Evolutionary conservation across 2,329 filamentous ascomycete species (phyloP).

Genomic region (Pseudogymnoascus sp.): DNA sequence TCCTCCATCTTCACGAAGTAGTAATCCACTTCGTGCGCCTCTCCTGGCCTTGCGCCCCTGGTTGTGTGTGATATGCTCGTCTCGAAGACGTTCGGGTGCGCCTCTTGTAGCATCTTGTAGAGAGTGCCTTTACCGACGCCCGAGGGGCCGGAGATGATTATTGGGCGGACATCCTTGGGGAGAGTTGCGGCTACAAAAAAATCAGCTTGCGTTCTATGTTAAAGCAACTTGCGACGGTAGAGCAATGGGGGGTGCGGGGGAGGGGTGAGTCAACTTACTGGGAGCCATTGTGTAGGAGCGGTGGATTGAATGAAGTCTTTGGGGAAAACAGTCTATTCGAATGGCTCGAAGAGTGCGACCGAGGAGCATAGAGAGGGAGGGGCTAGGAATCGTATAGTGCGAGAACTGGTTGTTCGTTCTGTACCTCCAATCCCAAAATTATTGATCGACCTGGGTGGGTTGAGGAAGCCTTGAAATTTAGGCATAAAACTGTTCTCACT

Average conservation of each 20-base stretch:
- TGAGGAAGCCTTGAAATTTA: background rate
- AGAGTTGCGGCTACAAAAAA: background rate
- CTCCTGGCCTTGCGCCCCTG: constrained; percentile 63
- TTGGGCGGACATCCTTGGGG: constrained; percentile 38
- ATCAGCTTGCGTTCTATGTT: background rate
- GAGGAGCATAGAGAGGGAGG: constrained; percentile 16
- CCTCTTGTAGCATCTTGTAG: constrained; percentile 59
- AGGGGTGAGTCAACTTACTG: constrained; percentile 17
- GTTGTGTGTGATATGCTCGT: constrained; percentile 70
- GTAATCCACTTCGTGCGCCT: constrained; percentile 72
- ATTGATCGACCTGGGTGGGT: constrained; percentile 3
- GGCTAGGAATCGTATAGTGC: background rate
- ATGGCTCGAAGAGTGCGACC: constrained; percentile 14
- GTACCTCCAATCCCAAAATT: background rate
- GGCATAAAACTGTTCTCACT: background rate
- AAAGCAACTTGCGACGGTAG: background rate
- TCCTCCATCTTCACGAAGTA: constrained; percentile 60
- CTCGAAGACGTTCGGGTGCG: constrained; percentile 46
- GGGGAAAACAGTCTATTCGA: constrained; percentile 16
- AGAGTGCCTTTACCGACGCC: constrained; percentile 78
- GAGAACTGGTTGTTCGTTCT: background rate
- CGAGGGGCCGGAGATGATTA: constrained; percentile 72
- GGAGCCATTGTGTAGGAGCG: constrained; percentile 24
- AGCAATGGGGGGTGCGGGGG: constrained; percentile 11
- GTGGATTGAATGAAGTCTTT: constrained; percentile 4